Conservation (phyloP, 176 grass and related monocot species). For the Cymbopogon citratus region DNA sequence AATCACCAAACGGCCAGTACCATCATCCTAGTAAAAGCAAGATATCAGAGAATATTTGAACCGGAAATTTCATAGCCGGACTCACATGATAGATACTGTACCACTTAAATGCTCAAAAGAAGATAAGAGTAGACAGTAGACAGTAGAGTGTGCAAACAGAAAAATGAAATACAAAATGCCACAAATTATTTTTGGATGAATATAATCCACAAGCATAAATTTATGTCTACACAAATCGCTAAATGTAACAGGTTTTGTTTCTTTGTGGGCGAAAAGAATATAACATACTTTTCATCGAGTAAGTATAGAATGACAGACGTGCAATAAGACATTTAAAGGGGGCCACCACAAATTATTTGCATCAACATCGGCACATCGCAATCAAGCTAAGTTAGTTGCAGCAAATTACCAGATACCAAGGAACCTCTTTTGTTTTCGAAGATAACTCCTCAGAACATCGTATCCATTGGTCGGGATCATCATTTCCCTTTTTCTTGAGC, state of each 20-base stretch:
- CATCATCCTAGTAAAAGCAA: slow-evolving; percentile 47
- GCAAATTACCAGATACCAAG: slow-evolving; percentile 60
- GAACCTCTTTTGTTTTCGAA: slow-evolving; percentile 42
- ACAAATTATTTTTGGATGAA: background rate
- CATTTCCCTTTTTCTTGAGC: background rate
- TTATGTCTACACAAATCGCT: background rate
- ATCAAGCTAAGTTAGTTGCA: background rate
- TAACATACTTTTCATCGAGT: too few species aligned
- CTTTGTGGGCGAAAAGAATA: too few species aligned
- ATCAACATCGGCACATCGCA: background rate
- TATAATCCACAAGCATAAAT: background rate
- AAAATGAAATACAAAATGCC: background rate
- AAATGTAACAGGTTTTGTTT: too few species aligned
- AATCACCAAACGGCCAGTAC: slow-evolving; percentile 44
- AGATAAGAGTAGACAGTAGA: background rate
- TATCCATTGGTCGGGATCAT: slow-evolving; percentile 48
- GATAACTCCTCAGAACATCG: slow-evolving; percentile 38
- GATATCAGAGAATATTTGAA: background rate
- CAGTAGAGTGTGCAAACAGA: background rate
- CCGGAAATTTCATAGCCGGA: background rate
- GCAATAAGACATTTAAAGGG: background rate
- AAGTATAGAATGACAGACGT: background rate
- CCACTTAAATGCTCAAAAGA: background rate
- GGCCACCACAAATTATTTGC: background rate
- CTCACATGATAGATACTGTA: background rate